phyloP scores from a whole-genome alignment of 208 protist genomes.

The Kentomonas sorsogonicus region DNA sequence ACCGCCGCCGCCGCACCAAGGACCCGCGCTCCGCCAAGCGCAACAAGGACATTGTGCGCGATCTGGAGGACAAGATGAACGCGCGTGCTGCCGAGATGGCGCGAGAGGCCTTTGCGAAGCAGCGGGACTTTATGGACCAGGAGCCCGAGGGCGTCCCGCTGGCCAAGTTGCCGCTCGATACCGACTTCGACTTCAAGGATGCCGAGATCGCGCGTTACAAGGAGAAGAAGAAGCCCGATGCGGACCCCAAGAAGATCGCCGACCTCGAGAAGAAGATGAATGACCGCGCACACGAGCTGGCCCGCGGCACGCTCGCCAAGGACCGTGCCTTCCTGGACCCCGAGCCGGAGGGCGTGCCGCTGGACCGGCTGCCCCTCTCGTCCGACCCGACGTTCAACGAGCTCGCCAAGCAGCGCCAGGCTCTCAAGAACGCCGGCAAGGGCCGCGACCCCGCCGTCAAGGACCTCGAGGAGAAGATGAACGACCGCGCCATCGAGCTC shows the following conservation, averaged over 20 bases:
- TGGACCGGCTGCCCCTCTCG: constrained; percentile 46
- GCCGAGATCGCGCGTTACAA: constrained; percentile 66
- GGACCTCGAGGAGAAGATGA: constrained; percentile 71
- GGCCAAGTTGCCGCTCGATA: constrained; percentile 61
- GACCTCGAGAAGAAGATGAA: constrained; percentile 55
- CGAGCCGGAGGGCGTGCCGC: constrained; percentile 79
- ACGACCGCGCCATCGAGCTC: constrained; percentile 59
- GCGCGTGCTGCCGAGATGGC: constrained; percentile 42
- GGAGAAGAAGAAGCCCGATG: constrained; percentile 37
- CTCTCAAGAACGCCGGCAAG: constrained; percentile 45
- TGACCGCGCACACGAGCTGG: constrained; percentile 56
- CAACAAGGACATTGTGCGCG: constrained; percentile 61
- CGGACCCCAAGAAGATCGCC: constrained; percentile 26
- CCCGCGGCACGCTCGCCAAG: constrained; percentile 32
- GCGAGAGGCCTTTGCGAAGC: constrained; percentile 50
- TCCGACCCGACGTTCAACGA: constrained; percentile 61
- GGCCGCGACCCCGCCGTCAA: constrained; percentile 30
- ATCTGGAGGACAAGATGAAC: constrained; percentile 69
- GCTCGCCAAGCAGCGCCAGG: constrained; percentile 60
- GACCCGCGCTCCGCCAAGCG: constrained; percentile 51
- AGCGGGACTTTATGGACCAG: constrained; percentile 63
- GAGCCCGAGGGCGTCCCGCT: constrained; percentile 71
- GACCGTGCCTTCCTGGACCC: constrained; percentile 64
- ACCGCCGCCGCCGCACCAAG: constrained; percentile 46
- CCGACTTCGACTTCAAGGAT: constrained; percentile 69